These are phyloP conservation scores for Waltergamsia citrina DNA, from an alignment of 2,329 filamentous ascomycete genomes.

Conservation along the genomic window DNA sequence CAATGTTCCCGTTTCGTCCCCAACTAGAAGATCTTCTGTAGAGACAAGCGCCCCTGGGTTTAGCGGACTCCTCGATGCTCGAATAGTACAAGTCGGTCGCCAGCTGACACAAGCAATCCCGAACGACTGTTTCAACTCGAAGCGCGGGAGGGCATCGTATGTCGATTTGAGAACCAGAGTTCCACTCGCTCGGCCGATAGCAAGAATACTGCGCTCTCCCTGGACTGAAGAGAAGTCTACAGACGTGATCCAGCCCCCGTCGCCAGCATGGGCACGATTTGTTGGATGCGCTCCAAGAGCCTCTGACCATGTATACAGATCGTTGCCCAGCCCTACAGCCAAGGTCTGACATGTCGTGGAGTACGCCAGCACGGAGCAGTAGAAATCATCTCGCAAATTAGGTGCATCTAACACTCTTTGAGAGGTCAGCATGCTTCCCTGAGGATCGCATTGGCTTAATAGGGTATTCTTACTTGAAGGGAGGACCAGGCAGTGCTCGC, in stretches of 20 bases:
- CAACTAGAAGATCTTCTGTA: conserved; percentile 78
- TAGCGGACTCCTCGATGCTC: conserved; percentile 40
- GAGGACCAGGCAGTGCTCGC: conserved; percentile 48
- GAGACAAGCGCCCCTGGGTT: conserved; percentile 40
- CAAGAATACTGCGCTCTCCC: conserved; percentile 72
- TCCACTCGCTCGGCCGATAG: conserved; percentile 72
- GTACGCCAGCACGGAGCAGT: conserved; percentile 86
- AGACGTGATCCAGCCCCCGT: conserved; percentile 58
- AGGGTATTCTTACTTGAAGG: not conserved
- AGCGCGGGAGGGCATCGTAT: conserved; percentile 59
- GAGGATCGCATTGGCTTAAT: not conserved
- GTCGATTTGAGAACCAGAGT: conserved; percentile 71
- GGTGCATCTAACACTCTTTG: conserved; percentile 79
- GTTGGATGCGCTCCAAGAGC: conserved; percentile 48
- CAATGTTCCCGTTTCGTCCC: conserved; percentile 72
- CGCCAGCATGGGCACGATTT: conserved; percentile 15
- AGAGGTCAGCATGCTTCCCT: too few species aligned
- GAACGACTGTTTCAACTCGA: conserved; percentile 62
- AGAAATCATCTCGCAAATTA: conserved; percentile 86
- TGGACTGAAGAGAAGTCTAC: conserved; percentile 79
- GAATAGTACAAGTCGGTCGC: conserved; percentile 51
- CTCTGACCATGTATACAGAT: conserved; percentile 88
- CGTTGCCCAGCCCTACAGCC: conserved; percentile 71
- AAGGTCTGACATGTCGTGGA: conserved; percentile 65
- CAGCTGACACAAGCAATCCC: conserved; percentile 76